phyloP scores from a whole-genome alignment of 2,329 filamentous ascomycete species.

The Coniochaeta sp. region DNA sequence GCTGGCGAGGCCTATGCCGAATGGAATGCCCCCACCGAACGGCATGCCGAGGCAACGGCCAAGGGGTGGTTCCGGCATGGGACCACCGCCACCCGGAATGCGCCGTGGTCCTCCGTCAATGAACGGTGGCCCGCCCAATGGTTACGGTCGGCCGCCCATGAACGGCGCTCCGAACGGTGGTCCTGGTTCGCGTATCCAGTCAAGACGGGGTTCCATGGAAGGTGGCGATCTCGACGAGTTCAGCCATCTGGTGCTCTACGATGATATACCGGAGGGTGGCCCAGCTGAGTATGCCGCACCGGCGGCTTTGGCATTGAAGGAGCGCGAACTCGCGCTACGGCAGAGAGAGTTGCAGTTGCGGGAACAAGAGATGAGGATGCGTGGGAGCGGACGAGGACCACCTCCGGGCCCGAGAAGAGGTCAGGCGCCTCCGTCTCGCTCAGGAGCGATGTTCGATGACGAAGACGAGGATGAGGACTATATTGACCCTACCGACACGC shows the following conservation, averaged over 20 bases:
- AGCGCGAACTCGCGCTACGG: conserved; percentile 78
- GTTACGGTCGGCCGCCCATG: conserved; percentile 45
- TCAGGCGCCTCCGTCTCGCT: conserved; percentile 35
- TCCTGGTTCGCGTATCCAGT: conserved; percentile 50
- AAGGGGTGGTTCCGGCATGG: conserved; percentile 38
- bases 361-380: conserved; percentile 83
- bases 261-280: conserved; percentile 69
- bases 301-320: conserved; percentile 59
- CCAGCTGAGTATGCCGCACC: conserved; percentile 45
- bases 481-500: conserved; percentile 66
- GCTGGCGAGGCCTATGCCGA: conserved; percentile 27
- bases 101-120: conserved; percentile 57
- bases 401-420: conserved; percentile 23
- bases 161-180: conserved; percentile 50
- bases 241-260: conserved; percentile 88
- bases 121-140: conserved; percentile 56
- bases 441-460: conserved; percentile 52
- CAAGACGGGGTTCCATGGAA: conserved; percentile 74
- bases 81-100: conserved; percentile 40
- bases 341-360: conserved; percentile 81
- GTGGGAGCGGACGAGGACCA: conserved; percentile 31
- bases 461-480: conserved; percentile 89
- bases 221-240: conserved; percentile 80
- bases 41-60: conserved; percentile 53
- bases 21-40: conserved; percentile 33